Base-by-base conservation (phyloP, 1,284 basidiomycete species). In the Apiotrichum porosum region DNA sequence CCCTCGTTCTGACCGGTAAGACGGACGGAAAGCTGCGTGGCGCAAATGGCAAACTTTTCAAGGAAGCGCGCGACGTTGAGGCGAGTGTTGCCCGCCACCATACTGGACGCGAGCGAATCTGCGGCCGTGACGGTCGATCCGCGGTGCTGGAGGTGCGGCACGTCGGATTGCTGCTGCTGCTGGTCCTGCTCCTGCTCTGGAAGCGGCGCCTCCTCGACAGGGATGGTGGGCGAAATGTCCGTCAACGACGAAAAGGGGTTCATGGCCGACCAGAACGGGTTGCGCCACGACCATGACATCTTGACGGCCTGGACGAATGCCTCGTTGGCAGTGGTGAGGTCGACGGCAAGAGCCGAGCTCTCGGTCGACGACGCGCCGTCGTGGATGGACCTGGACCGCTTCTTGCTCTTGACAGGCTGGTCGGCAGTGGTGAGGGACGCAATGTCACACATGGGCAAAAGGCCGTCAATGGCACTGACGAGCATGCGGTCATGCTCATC, bases 391-490 rank as follows among this genome's bases (percentile, higher is more conserved):
- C 38, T 22, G 32, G 24, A 21, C 40, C 18, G 24, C 32, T 32
- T 31, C 18, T 32, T 32, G 19, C 19, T 15, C n/a, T n/a, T n/a
- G n/a, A n/a, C n/a, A n/a, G n/a, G n/a, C 17, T 53, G 51, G 17
- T 54, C 57, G n/a, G 50, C 53, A 10, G 57, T 44, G 18, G 58
- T 54, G 18, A 73, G 56, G 9, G 60, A 61, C 4, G 69, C 69
- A 48, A 75, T 73, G 50, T 74, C 71, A 54, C 65, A 67, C 68
- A 74, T 73, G 3, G 75, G 75, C 32, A 76, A 58, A 39, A 75
- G 58, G 4, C 75, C 75, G 39, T 76, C 74, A 3, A 69, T 68
- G 14, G 69, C 70, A 39, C 70, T 69, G 54, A 77, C 73, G 3
- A 76, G 57, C 18, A 74, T 62, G 18, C 74, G 65, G 43, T 68